phyloP scores from a whole-genome alignment of 1,284 basidiomycete species.

The Limonomyces culmigenus region DNA sequence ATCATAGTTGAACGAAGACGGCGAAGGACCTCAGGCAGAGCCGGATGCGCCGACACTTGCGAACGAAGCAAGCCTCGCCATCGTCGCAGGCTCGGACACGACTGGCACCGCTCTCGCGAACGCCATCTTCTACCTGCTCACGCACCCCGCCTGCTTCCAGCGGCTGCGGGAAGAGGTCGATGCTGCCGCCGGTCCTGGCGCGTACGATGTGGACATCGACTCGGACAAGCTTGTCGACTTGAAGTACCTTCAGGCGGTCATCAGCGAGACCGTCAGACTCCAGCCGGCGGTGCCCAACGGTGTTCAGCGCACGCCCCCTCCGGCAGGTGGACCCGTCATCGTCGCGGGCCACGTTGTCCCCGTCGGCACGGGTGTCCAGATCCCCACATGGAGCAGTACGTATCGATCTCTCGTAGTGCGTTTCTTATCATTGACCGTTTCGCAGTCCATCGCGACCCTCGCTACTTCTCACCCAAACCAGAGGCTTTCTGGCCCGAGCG shows the following conservation, averaged over 20 bases:
- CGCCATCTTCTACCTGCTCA: constrained; percentile 5
- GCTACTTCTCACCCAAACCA: constrained; percentile 14
- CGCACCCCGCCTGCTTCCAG: constrained; percentile 1
- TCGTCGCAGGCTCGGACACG: constrained; percentile 15
- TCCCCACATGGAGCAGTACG: not conserved
- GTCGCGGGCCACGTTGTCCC: constrained; percentile 6
- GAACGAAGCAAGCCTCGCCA: not conserved
- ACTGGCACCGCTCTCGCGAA: constrained; percentile 7
- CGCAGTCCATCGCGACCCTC: constrained; percentile 15
- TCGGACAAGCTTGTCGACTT: too few species aligned
- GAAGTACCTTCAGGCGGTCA: too few species aligned
- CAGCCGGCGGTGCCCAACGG: constrained; percentile 12
- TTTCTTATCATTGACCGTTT: too few species aligned
- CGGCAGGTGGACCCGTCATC: constrained; percentile 8
- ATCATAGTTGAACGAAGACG: not conserved
- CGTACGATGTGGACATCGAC: not conserved
- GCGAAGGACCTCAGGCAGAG: not conserved
- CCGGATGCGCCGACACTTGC: not conserved
- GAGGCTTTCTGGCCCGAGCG: constrained; percentile 16
- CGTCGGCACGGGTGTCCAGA: constrained; percentile 7
- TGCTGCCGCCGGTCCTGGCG: not conserved
- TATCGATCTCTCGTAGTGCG: too few species aligned
- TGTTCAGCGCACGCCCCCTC: constrained; percentile 8
- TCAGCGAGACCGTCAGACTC: constrained; percentile 19
- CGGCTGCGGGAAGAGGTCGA: constrained; percentile 5